Evolutionary conservation across 495 filamentous ascomycete genomes (phyloP), one percentile per base, ranked within the genome.

Genomic region (Bathelium albidoporum): DNA sequence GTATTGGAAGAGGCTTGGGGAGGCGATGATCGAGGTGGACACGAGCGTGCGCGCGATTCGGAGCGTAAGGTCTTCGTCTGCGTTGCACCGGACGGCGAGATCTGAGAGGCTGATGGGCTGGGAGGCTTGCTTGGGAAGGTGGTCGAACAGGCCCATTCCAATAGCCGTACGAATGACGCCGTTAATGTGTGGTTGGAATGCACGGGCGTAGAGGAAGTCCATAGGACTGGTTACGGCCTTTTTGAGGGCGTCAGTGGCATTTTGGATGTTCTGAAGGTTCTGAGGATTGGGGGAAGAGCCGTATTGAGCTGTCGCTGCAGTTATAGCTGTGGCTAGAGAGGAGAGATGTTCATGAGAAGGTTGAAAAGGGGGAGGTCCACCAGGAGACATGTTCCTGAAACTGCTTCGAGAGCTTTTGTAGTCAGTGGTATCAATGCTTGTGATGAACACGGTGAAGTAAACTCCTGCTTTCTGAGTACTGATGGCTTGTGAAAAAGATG

Each of bases 11-110:
- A 61, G 12, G 44, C 45, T 20, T 66, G 41, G 29, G 29, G 65
- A 63, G 24, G 49, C 32, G 4, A 67, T 58, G 11, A 67, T 59
- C 1, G 28, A 28, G 34, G 31, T 1, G 11, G 52, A 31, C 10
- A 39, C 65, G 28, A 65, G 31, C 12, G 43, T 36, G 14, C 62
- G 53, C 22, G 58, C 58, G 26, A 67, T 67, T n/a, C 65, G 65
- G 2, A 60, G 63, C 10, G 60, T 58, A 45, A 67, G 61, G 22
- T 67, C 65, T 5, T 24, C 7, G 29, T 22, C 32, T 2, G 61
- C 32, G 32, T 59, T 22, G 52, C 44, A 58, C 5, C 31, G 45
- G 16, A 26, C 16, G 31, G 61, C 61, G 28, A 63, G 61, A 9
- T 59, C 44, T 4, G 39, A 12, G 9, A 36, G 32, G 31, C 28